Evolutionary conservation across 805 yeast species (phyloP).

Genomic region (Scheffersomyces coipomensis): DNA sequence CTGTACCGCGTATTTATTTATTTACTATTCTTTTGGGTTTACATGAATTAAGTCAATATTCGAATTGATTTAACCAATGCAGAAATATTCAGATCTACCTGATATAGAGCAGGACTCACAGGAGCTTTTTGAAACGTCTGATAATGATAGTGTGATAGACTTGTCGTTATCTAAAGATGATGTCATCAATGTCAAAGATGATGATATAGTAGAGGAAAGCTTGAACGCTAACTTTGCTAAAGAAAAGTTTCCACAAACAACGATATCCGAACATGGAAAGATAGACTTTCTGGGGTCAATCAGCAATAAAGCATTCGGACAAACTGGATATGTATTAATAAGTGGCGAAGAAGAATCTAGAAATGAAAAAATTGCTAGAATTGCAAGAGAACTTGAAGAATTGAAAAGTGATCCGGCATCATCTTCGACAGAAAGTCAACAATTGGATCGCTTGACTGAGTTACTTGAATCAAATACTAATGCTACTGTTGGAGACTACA

Average conservation of each 20-base stretch:
- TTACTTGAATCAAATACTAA: neutral
- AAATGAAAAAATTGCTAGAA: conserved; percentile 36
- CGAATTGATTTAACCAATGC: neutral
- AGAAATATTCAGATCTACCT: conserved; percentile 11
- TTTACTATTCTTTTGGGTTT: too few species aligned
- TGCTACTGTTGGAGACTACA: neutral
- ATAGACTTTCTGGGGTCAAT: conserved; percentile 38
- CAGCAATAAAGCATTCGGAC: neutral
- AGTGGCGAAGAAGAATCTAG: conserved; percentile 29
- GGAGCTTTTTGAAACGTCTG: conserved; percentile 49
- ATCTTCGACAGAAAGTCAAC: neutral
- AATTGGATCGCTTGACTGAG: conserved; percentile 1
- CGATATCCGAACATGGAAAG: conserved; percentile 13
- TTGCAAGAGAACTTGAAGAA: conserved; percentile 39
- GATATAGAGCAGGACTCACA: conserved; percentile 21
- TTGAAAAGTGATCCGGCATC: neutral
- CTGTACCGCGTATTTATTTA: too few species aligned
- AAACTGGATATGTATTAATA: neutral
- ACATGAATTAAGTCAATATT: neutral
- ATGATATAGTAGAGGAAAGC: conserved; percentile 8
- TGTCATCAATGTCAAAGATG: neutral
- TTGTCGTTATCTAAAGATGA: neutral
- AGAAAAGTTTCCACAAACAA: conserved; percentile 3
- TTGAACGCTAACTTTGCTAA: conserved; percentile 11
- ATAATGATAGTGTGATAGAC: conserved; percentile 29